Conservation (phyloP, 2,329 filamentous ascomycete species). For the Pyricularia pennisetigena region DNA sequence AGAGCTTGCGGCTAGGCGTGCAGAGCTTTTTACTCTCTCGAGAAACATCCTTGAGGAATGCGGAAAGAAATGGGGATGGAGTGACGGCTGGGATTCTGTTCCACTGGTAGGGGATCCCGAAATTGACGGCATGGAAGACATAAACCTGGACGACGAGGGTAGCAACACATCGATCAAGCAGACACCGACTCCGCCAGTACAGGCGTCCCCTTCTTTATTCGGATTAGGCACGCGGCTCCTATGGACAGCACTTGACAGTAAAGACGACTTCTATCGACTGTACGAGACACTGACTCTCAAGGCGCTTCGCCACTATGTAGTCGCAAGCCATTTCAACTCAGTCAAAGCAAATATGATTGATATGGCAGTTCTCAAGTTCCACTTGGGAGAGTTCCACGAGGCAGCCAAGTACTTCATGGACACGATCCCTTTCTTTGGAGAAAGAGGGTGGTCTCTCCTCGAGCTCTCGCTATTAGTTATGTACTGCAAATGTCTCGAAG, state of each 20-base stretch:
- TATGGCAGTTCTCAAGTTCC: constrained; percentile 74
- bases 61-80: constrained; percentile 65
- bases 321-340: constrained; percentile 69
- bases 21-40: constrained; percentile 72
- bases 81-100: constrained; percentile 61
- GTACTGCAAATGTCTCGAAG: constrained; percentile 73
- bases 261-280: constrained; percentile 53
- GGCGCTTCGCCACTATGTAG: constrained; percentile 71
- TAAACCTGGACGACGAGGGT: constrained; percentile 39
- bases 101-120: constrained; percentile 35
- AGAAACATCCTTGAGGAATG: constrained; percentile 69
- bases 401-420: constrained; percentile 72
- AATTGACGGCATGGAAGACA: constrained; percentile 43
- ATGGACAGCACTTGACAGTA: constrained; percentile 48
- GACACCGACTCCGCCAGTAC: constrained; percentile 6
- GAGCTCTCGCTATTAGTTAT: constrained; percentile 79
- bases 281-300: constrained; percentile 76
- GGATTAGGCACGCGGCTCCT: constrained; percentile 49
- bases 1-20: constrained; percentile 72
- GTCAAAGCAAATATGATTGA: constrained; percentile 73
- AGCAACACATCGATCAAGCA: constrained; percentile 11
- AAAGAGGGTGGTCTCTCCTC: constrained; percentile 66
- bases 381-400: constrained; percentile 60
- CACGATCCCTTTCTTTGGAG: constrained; percentile 69
- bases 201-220: constrained; percentile 17